Evolutionary conservation across 805 yeast species (phyloP), one percentile per base, ranked within the genome.

Genomic region (Cyberlindnera japonica): DNA sequence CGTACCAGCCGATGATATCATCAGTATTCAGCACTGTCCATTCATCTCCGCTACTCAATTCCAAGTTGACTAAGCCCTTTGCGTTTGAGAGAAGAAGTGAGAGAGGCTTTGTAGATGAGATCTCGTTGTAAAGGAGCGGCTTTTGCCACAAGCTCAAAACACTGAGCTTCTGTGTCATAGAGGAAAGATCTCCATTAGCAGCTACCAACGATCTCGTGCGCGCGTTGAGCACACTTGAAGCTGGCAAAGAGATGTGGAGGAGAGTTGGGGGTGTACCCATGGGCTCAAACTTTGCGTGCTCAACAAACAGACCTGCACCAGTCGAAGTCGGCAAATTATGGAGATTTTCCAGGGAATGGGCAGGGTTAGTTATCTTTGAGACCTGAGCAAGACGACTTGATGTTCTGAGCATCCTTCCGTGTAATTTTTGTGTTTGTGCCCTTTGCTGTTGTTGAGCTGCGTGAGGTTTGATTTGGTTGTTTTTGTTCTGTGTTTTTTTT

Each of bases 241-340:
- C 37, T 3, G 63, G 49, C 3, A 60, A 43, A 9, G 53, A 44
- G 5, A 61, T 42, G 36, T 54, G 56, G 3, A 59, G 48, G 26
- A 55, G 35, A 3, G 60, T 51, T 12, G 62, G 49, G 18, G 57
- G 50, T 9, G 59, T 51, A 2, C 59, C 56, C 37, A 59, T 39
- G 18, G 61, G 55, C 27, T 58, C 42, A 39, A 60, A 60, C 10
- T 48, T 50, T 5, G 65, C 59, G 21, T 51, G 40, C 27, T 59
- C 61, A 17, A 59, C 44, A 38, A 62, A 61, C 4, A 59, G 58
- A 1, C 64, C 66, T 5, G 53, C 37, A 2, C 61, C 61, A 3
- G 62, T 57, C 10, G 48, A 40, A 3, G 44, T 41, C 12, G 53
- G 52, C 1, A 46, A 38, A 3, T 44, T 19, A 9, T 40, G 42